phyloP scores from a whole-genome alignment of 2,329 filamentous ascomycete genomes.

The Didymella exigua region DNA sequence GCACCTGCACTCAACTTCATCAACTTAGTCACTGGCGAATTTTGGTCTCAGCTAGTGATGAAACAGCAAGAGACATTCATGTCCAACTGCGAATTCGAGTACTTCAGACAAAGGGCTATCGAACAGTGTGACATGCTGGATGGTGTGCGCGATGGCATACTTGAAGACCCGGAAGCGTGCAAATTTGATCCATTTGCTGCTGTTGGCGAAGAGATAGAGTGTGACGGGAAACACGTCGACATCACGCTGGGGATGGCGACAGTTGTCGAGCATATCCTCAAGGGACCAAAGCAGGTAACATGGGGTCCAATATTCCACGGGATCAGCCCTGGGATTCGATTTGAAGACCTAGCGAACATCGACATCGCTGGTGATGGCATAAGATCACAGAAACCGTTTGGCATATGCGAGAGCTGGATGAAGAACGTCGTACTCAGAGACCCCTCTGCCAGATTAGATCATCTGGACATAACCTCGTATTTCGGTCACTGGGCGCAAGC shows the following conservation, averaged over 20 bases:
- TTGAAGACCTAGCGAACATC: slow-evolving; percentile 21
- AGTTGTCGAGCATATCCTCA: slow-evolving; percentile 23
- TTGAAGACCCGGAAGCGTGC: slow-evolving; percentile 35
- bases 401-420: slow-evolving; percentile 27
- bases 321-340: slow-evolving; percentile 18
- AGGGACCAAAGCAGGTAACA: slow-evolving; percentile 24
- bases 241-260: slow-evolving; percentile 30
- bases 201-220: slow-evolving; percentile 25
- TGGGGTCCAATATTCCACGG: slow-evolving; percentile 20
- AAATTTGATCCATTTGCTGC: slow-evolving; percentile 26
- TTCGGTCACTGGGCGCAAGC: slow-evolving; percentile 27
- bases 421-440: slow-evolving; percentile 24
- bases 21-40: slow-evolving; percentile 24
- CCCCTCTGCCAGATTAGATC: slow-evolving; percentile 18
- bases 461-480: slow-evolving; percentile 22
- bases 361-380: slow-evolving; percentile 20
- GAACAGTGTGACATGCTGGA: slow-evolving; percentile 37
- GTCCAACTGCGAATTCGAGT: slow-evolving; percentile 37
- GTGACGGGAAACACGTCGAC: slow-evolving; percentile 23
- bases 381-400: slow-evolving; percentile 25
- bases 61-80: slow-evolving; percentile 28
- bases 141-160: slow-evolving; percentile 42
- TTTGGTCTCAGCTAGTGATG: slow-evolving; percentile 41
- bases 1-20: slow-evolving; percentile 40
- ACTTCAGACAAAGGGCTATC: slow-evolving; percentile 28